These are phyloP conservation scores for Bullera alba DNA, from an alignment of 768 basidiomycete species.

Conservation along the genomic window DNA sequence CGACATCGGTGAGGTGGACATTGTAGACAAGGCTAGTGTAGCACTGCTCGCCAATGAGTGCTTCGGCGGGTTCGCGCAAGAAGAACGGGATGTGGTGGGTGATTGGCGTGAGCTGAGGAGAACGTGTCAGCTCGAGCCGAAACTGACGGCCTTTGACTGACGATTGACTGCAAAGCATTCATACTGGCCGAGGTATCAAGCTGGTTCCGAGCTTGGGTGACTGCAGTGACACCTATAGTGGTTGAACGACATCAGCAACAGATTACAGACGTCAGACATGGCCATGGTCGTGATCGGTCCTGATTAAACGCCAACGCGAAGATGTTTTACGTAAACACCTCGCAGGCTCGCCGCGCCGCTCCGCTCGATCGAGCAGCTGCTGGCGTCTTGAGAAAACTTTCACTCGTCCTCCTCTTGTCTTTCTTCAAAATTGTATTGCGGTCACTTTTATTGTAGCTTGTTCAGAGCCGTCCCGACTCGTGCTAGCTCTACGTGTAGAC, in stretches of 20 bases:
- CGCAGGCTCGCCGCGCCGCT: too few species aligned
- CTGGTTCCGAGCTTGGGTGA: too few species aligned
- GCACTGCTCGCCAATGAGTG: constrained; percentile 84
- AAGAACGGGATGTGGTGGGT: constrained; percentile 82
- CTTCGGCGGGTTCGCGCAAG: constrained; percentile 69
- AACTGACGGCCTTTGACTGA: background rate
- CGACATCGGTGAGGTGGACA: constrained; percentile 64
- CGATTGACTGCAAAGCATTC: background rate
- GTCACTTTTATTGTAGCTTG: constrained; percentile 32
- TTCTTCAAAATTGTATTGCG: constrained; percentile 29
- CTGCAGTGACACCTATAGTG: too few species aligned
- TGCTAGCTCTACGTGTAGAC: constrained; percentile 30
- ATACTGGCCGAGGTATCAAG: background rate
- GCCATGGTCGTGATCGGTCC: too few species aligned
- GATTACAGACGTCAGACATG: too few species aligned
- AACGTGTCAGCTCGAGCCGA: background rate
- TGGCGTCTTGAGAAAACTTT: too few species aligned
- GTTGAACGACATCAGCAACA: too few species aligned
- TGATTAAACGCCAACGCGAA: too few species aligned
- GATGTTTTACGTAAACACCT: too few species aligned
- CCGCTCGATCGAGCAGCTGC: too few species aligned
- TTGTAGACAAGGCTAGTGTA: constrained; percentile 83
- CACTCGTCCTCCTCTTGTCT: too few species aligned
- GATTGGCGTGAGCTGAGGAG: constrained; percentile 46
- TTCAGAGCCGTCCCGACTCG: constrained; percentile 7